Evolutionary conservation across 805 yeast genomes (phyloP), one percentile per base, ranked within the genome.

Genomic region (Kurtzmaniella fragi): DNA sequence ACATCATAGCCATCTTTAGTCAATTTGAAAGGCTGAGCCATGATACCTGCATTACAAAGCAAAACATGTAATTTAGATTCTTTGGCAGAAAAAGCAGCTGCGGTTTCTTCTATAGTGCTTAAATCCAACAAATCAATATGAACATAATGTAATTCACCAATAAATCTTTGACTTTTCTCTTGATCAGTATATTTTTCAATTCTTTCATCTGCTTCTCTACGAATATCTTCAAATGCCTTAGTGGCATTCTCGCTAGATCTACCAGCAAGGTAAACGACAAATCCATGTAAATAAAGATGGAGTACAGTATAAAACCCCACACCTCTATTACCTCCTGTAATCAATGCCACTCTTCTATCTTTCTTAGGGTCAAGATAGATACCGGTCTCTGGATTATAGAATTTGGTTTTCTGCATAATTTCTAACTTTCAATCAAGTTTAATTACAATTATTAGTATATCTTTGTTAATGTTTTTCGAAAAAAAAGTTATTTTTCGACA

Each of bases 111-210:
- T n/a, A 62, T 57, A 1, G 60, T 48, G 6, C 41, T 37, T 13
- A 62, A 45, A 42, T 52, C 75, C 17, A 75, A 49, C 40, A 84
- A 61, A 55, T 84, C 90, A 39, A 78, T 49, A 38, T 78, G 74
- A 10, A 83, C 45, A 43, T 63, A 74, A 39, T 66, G 61, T 15
- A 84, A 55, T 37, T 71, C 71, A 0, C 90, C 89, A 16, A 75
- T 46, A 32, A 42, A 53, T 28, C 70, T 54, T 2, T 38, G 8
- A 1, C 39, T 17, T 17, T 33, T 29, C 46, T 44, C 43, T 44
- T 46, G 34, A 42, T 42, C 33, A 5, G 41, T 27, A 16, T 40
- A 35, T 12, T 36, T 34, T 2, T 30, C 44, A 4, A 28, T 31
- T 39, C 71, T 49, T 9, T 37, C 41, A 6, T 45, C 40, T 2